These are phyloP conservation scores for Otatea glauca DNA, from an alignment of 176 grass and related monocot species.

Conservation along the genomic window DNA sequence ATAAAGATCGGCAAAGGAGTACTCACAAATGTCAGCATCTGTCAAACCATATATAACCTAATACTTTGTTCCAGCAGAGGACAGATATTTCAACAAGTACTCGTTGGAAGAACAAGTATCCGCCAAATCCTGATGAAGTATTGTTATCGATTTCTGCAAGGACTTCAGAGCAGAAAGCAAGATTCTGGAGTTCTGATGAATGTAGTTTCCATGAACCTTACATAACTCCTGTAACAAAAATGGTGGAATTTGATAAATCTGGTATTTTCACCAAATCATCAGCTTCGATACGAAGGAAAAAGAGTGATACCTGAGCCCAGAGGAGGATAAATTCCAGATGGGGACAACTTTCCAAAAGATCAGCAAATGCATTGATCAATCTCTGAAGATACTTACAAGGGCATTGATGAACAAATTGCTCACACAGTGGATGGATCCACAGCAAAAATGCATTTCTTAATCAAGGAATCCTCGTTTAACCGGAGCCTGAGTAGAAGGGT, in stretches of 20 bases:
- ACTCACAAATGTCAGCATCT: neutral
- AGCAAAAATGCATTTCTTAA: conserved; percentile 93
- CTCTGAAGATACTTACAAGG: conserved; percentile 85
- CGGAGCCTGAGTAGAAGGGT: conserved; percentile 85
- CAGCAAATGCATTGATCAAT: conserved; percentile 79
- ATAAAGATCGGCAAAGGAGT: neutral
- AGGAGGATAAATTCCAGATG: conserved; percentile 94
- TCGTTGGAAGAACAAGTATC: conserved; percentile 96
- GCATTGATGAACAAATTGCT: conserved; percentile 64
- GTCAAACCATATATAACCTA: conserved; percentile 31
- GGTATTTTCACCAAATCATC: neutral
- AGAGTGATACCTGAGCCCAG: conserved; percentile 74
- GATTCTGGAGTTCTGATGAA: conserved; percentile 85
- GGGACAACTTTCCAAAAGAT: conserved; percentile 84
- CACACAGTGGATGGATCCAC: conserved; percentile 67
- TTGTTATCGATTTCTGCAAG: conserved; percentile 88
- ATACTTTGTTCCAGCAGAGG: conserved; percentile 57
- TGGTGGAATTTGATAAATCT: neutral
- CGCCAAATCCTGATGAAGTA: conserved; percentile 85
- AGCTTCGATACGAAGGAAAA: neutral
- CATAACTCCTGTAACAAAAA: conserved; percentile 70
- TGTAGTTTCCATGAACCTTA: conserved; percentile 83
- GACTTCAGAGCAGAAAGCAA: conserved; percentile 89
- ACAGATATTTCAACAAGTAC: conserved; percentile 88
- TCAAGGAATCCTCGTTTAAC: conserved; percentile 86